Base-by-base conservation (phyloP, 495 filamentous ascomycete species). In the Neurospora pannonica region DNA sequence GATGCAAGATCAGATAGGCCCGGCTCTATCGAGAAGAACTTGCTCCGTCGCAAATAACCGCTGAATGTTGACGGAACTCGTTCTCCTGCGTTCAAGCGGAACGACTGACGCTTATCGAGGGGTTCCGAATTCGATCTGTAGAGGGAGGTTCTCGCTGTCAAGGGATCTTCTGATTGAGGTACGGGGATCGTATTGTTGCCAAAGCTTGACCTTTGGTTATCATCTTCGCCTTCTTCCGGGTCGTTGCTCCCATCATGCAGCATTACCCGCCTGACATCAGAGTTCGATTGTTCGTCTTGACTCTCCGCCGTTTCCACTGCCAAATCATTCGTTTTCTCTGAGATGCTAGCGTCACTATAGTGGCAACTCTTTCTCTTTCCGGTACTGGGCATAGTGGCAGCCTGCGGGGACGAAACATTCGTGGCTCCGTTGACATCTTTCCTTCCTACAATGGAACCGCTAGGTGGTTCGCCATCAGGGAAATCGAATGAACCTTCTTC, bases 1-100 rank as follows among this genome's bases (percentile, higher is more conserved):
- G 76, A 76, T 13, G 75, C 76, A 38, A 78, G 70, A 31, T 78
- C 78, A 28, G 78, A 76, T 5, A 80, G 67, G 28, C 77, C 76
- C 3, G 77, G 71, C 40, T 81, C 78, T 21, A 78, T 71, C 11
- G 81, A 81, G 71, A 71, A 77, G 38, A 54, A 73, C 71, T 74
- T 77, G 70, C 70, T 74, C 19, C 71, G 74, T 5, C 46, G 72
- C 38, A 70, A 31, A 34, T 74, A 54, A 15, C 34, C 46, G 21
- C 43, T 75, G 54, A 69, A 37, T 2, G 71, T 40, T 36, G 67
- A 72, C 2, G 75, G 70, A 42, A 71, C 34, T 15, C 74, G 70
- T n/a, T 72, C 69, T 43, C 39, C 69, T 62, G 31, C 71, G 42
- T 54, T 74, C 21, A 39, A 71, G 37, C 60, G 74, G n/a, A 37